A percentile compares a stretch with the other conserved stretches of the same genome.
Conservation (phyloP, 2,329 filamentous ascomycete genomes). For the Penicillium concentricum region DNA sequence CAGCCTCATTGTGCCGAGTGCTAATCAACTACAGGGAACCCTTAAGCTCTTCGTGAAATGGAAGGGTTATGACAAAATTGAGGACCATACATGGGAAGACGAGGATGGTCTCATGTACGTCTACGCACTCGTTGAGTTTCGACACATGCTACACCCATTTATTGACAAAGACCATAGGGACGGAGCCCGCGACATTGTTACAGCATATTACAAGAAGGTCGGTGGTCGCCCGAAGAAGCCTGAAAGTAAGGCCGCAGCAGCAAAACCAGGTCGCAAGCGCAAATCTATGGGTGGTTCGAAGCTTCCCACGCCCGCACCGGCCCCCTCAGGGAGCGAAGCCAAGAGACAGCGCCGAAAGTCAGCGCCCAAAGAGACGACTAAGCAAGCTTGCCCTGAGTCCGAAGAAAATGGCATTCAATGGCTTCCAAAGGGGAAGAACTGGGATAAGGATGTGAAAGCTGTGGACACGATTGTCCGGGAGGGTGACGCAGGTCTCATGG, state of each 20-base stretch:
- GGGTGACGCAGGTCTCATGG: slow-evolving; percentile 34
- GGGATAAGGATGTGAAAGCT: slow-evolving; percentile 43
- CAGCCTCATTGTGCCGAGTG: neutral
- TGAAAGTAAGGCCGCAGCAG: slow-evolving; percentile 9
- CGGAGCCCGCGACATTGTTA: slow-evolving; percentile 40
- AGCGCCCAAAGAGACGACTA: slow-evolving; percentile 19
- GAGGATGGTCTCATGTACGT: slow-evolving; percentile 46
- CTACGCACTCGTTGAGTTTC: neutral
- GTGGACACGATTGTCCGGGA: slow-evolving; percentile 48
- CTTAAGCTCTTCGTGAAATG: slow-evolving; percentile 48
- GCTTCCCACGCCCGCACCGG: slow-evolving; percentile 18
- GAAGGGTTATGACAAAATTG: slow-evolving; percentile 45
- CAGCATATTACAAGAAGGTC: slow-evolving; percentile 42
- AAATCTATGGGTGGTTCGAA: slow-evolving; percentile 36
- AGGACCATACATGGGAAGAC: slow-evolving; percentile 48
- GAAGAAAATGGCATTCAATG: slow-evolving; percentile 31
- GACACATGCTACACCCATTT: neutral
- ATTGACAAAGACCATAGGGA: slow-evolving; percentile 31
- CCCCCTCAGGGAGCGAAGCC: slow-evolving; percentile 19
- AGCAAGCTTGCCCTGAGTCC: neutral
- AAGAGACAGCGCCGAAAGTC: slow-evolving; percentile 32
- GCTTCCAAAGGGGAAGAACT: slow-evolving; percentile 42
- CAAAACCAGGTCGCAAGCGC: slow-evolving; percentile 30
- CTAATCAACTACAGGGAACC: slow-evolving; percentile 33
- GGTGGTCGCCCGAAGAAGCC: slow-evolving; percentile 43